Base-by-base conservation (phyloP, 257 asterid genomes). In the Solanum ahanhuiri region DNA sequence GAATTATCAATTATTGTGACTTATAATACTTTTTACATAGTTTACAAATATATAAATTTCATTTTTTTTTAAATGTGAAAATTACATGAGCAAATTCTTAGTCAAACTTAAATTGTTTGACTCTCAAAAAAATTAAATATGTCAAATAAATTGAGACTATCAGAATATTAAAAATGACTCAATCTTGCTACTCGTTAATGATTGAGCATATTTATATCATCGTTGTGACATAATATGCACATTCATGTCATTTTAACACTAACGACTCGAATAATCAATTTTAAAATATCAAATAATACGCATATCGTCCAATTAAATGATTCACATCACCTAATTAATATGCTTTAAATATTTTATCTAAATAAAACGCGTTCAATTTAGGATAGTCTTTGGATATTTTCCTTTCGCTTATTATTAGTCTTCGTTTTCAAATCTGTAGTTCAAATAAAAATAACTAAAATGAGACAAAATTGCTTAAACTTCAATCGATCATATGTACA, bases 21-120 rank as follows among this genome's bases (percentile, higher is more conserved):
- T 45, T 45, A 45, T 12, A 45, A 0, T 45, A 45, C 0, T 45
- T 4, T 12, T 45, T 45, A 45, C 2, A 0, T 45, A 12, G 6
- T 45, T 4, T 45, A 45, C 54, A 45, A 45, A 45, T 45, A 45
- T 12, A 45, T 12, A 12, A 0, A 12, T 45, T 45, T 45, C 6
- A 45, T 45, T 45, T 45, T 45, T 12, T 0, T 0, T 1, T 12
- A 45, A 45, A 45, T 12, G 6, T 45, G 2, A 45, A 45, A 0
- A 1, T 45, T 45, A 0, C 0, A 45, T 45, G 2, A 45, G 1
- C 0, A 45, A 12, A 45, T 45, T 12, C 0, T 43, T 1, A 12
- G 2, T 43, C 5, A 43, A 43, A 43, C 0, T 43, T 12, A 45
- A 45, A 45, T 12, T 12, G 2, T 12, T 45, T 4, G 5, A 45